These are phyloP conservation scores for Eutrema salsugineum DNA, from an alignment of 441 rosid genomes.

Conservation along the genomic window DNA sequence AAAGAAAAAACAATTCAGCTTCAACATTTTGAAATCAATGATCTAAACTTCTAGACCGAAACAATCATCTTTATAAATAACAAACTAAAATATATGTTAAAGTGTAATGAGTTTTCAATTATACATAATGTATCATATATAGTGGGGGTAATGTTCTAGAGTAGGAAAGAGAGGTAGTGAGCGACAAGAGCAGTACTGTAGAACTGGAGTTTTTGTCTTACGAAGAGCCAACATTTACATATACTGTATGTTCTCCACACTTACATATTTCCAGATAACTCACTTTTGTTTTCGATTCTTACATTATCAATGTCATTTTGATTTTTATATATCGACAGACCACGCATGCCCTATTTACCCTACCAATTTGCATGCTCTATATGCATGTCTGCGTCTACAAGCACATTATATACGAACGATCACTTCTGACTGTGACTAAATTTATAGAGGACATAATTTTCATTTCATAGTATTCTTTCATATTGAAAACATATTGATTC, in stretches of 20 bases:
- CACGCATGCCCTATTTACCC: conserved; percentile 30
- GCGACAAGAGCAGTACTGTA: conserved; percentile 26
- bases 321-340: not conserved
- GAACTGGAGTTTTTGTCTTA: conserved; percentile 41
- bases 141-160: not conserved
- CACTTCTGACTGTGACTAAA: conserved; percentile 13
- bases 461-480: not conserved
- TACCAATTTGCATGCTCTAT: conserved; percentile 18
- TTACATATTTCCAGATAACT: conserved; percentile 20
- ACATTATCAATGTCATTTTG: conserved; percentile 13
- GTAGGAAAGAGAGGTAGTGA: conserved; percentile 3
- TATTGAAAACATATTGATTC: not conserved
- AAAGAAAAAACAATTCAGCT: too few species aligned
- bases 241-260: conserved; percentile 32
- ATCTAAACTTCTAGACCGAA: not conserved
- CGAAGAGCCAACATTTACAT: conserved; percentile 44
- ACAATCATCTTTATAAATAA: not conserved
- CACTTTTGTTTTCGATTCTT: conserved; percentile 5
- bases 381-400: conserved; percentile 20
- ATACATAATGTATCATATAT: not conserved
- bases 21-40: not conserved
- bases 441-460: not conserved
- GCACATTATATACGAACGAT: conserved; percentile 10
- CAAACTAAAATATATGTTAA: not conserved
- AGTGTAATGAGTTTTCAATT: not conserved